Conservation (phyloP, 495 filamentous ascomycete genomes). For the Glarea lozoyensis region DNA sequence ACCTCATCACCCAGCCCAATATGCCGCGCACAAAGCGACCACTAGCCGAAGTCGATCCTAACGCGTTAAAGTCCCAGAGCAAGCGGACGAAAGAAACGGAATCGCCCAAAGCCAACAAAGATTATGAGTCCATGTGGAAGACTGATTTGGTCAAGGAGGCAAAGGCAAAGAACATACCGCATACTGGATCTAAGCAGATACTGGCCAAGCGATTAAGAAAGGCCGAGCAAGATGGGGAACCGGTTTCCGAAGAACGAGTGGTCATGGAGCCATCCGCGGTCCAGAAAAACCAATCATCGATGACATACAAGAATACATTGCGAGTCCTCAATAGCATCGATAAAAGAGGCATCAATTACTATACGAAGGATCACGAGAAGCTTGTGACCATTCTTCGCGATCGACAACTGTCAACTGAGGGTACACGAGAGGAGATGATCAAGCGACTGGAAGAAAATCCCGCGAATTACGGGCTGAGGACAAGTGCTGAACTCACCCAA, state of each 20-base stretch:
- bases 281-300: too few species aligned
- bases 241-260: too few species aligned
- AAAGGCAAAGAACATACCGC: neutral
- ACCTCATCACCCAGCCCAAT: neutral
- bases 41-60: conserved; percentile 6
- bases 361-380: conserved; percentile 10
- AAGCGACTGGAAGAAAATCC: conserved; percentile 2
- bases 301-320: too few species aligned
- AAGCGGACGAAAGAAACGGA: neutral
- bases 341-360: conserved; percentile 10
- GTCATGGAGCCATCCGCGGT: too few species aligned
- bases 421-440: conserved; percentile 7
- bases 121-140: neutral
- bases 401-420: neutral
- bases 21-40: conserved; percentile 11
- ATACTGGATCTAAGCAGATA: neutral
- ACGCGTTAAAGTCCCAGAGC: conserved; percentile 4
- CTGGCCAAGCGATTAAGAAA: neutral
- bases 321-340: too few species aligned
- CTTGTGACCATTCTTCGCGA: conserved; percentile 3
- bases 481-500: neutral
- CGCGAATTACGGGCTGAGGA: neutral
- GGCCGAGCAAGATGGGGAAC: neutral
- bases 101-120: neutral
- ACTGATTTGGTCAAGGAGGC: neutral